Evolutionary conservation across 2,329 filamentous ascomycete species (phyloP).

Genomic region (Clarireedia sp.): DNA sequence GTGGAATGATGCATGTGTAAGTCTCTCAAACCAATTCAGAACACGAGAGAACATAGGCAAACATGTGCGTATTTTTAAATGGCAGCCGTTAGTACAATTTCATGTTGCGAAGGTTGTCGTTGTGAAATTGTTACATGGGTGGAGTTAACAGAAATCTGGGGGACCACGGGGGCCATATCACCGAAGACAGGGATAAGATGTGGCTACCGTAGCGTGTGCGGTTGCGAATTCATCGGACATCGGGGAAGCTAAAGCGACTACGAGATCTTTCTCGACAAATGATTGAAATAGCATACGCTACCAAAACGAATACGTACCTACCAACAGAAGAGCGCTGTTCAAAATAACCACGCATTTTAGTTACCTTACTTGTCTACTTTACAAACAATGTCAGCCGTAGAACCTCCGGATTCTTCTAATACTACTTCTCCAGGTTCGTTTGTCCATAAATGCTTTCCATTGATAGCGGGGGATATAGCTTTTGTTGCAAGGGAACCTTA

Average conservation of each 20-base stretch:
- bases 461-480: conserved; percentile 7
- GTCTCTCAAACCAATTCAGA: not conserved
- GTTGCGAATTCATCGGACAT: not conserved
- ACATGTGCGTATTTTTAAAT: not conserved
- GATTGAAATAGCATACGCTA: not conserved
- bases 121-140: no score
- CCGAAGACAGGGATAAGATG: not conserved
- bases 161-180: no score
- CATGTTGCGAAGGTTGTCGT: no score
- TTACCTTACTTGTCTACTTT: not conserved
- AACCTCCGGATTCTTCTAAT: conserved; percentile 25
- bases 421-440: conserved; percentile 27
- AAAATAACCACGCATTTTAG: not conserved
- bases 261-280: not conserved
- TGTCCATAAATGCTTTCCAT: not conserved
- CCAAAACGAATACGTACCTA: not conserved
- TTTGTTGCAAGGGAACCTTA: conserved; percentile 8
- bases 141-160: no score
- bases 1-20: not conserved
- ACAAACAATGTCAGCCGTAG: conserved; percentile 28
- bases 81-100: no score
- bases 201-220: not conserved
- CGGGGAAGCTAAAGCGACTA: no score
- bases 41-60: not conserved
- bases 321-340: not conserved